Base-by-base conservation (phyloP, 1,284 basidiomycete species). In the Coniferiporia weirii region DNA sequence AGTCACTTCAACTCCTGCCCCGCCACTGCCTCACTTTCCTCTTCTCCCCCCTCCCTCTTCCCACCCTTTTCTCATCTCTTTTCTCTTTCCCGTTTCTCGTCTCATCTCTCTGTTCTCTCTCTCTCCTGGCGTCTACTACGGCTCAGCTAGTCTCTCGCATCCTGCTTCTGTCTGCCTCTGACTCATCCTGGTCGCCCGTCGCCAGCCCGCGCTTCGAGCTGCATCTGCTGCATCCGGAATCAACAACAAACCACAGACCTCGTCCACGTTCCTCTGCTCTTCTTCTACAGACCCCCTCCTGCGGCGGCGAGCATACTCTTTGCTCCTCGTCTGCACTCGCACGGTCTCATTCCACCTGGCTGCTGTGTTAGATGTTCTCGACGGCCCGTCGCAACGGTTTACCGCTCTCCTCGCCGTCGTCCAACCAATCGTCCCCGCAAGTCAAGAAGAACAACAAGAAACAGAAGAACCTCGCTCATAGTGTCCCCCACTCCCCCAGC, bases 331-430 rank as follows among this genome's bases (percentile, higher is more conserved):
- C 20, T 9, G 10, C 46, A 22, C 49, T n/a, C 9, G 35, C 49
- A 3, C 3, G 38, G 12, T 40, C 1, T 9, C 8, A 3, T 15
- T 9, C 3, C 9, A 40, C 38, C 12, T 15, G 12, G 38, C 38
- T 40, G 12, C 15, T 17, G 45, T 48, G 38, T 48, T 57, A 50
- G 34, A 61, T 61, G 59, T 61, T 61, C 55, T 22, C 54, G 27
- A 54, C 59, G 32, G 49, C 59, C 27, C 59, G 59, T 38, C 59
- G 59, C 59, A 54, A 61, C 59, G 49, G 43, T 17, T 36, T 53
- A n/a, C 54, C 59, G 43, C 48, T 52, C 32, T 38, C 59, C 3
- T 45, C 55, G n/a, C 15, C 59, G 15, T 36, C 47, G 19, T 32
- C 47, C 43, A 19, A 51, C 20, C 57, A 59, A 34, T 45, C n/a